Evolutionary conservation across 345 rosid genomes (phyloP).

Genomic region (Heritiera littoralis): DNA sequence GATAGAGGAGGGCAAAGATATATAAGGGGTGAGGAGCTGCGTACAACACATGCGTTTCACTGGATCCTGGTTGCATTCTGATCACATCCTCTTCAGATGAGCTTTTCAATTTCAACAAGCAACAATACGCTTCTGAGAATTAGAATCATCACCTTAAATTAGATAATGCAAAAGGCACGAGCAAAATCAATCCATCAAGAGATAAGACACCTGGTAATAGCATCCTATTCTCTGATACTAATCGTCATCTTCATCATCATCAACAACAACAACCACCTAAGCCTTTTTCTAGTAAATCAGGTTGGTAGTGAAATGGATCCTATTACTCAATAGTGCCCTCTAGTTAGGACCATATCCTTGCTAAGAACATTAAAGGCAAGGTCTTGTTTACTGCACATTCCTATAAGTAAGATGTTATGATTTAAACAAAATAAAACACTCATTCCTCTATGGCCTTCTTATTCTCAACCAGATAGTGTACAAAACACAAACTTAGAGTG

Average conservation of each 20-base stretch:
- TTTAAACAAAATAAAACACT: not conserved
- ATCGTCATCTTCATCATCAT: constrained; percentile 46
- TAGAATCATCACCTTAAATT: constrained; percentile 20
- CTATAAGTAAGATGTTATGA: too few relatives aligned
- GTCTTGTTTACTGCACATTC: too few relatives aligned
- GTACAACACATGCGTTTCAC: constrained; percentile 84
- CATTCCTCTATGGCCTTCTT: constrained; percentile 1
- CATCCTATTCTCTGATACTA: not conserved
- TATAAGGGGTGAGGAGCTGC: constrained; percentile 27
- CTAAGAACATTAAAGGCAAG: too few relatives aligned
- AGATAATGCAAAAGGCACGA: constrained; percentile 3
- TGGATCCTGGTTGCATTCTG: constrained; percentile 82
- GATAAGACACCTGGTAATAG: constrained; percentile 1
- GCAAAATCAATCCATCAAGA: constrained; percentile 9
- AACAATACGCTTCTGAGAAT: constrained; percentile 71
- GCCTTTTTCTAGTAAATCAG: not conserved
- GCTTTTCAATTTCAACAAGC: constrained; percentile 75
- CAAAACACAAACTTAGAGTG: constrained; percentile 1
- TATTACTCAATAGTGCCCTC: not conserved
- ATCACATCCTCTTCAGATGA: constrained; percentile 75
- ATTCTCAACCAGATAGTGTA: constrained; percentile 1
- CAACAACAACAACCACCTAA: not conserved
- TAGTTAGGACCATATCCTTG: constrained; percentile 11
- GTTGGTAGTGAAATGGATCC: not conserved
- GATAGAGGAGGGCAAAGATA: constrained; percentile 69